phyloP scores from a whole-genome alignment of 2,329 filamentous ascomycete genomes.

The Eutypella sp. region DNA sequence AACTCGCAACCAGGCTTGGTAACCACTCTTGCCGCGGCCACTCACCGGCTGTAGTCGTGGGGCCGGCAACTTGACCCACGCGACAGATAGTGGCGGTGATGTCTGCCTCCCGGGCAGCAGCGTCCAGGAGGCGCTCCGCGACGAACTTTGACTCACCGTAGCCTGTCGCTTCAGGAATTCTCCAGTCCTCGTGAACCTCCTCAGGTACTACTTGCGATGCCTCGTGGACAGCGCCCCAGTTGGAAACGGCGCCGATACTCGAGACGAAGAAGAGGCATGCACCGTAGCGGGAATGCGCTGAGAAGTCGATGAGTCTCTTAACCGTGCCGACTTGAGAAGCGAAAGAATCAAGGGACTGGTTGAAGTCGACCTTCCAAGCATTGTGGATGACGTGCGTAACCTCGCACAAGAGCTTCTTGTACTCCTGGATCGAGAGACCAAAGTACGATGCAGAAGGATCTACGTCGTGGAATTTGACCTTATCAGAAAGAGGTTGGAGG shows the following conservation, averaged over 20 bases:
- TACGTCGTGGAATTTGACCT: constrained; percentile 11
- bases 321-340: constrained; percentile 6
- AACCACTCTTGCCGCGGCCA: constrained; percentile 19
- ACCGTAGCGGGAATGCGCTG: constrained; percentile 10
- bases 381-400: constrained; percentile 14
- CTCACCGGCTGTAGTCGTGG: constrained; percentile 7
- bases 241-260: constrained; percentile 10
- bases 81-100: constrained; percentile 11
- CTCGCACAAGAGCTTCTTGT: constrained; percentile 6
- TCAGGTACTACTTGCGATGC: constrained; percentile 3
- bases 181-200: constrained; percentile 10
- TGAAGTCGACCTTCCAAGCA: constrained; percentile 19
- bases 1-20: constrained; percentile 19
- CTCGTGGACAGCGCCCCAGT: neutral
- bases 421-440: constrained; percentile 7
- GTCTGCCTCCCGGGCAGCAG: constrained; percentile 9
- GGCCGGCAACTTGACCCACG: constrained; percentile 17
- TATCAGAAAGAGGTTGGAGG: constrained; percentile 6
- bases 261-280: constrained; percentile 17
- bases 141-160: constrained; percentile 19
- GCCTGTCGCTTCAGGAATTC: constrained; percentile 3
- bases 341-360: constrained; percentile 14
- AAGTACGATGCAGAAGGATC: constrained; percentile 12
- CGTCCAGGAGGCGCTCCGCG: constrained; percentile 15
- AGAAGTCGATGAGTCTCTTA: constrained; percentile 11